phyloP scores from a whole-genome alignment of 495 filamentous ascomycete species.

The Hypoxylon intermedium region DNA sequence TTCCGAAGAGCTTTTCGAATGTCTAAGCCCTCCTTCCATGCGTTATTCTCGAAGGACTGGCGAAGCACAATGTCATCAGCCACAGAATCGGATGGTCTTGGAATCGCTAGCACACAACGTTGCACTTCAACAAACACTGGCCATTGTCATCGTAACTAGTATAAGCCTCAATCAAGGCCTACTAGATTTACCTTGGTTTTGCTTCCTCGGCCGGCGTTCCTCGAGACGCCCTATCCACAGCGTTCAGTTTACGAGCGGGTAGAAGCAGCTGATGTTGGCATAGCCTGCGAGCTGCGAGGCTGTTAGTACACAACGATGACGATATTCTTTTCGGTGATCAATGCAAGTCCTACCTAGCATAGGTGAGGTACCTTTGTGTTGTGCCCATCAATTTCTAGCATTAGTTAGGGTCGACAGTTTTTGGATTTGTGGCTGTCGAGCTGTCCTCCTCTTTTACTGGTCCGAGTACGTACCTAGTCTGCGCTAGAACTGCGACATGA shows the following conservation, averaged over 20 bases:
- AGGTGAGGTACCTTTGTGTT: not conserved
- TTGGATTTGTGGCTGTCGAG: not conserved
- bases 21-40: conserved; percentile 40
- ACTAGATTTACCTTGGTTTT: conserved; percentile 7
- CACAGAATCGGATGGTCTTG: not conserved
- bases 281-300: not conserved
- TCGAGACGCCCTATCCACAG: too few relatives aligned
- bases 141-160: too few relatives aligned
- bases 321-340: not conserved
- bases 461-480: conserved; percentile 32
- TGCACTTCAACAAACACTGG: too few relatives aligned
- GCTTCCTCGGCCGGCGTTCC: too few relatives aligned
- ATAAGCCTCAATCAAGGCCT: conserved; percentile 3
- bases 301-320: not conserved
- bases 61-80: conserved; percentile 11
- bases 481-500: conserved; percentile 23
- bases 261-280: not conserved
- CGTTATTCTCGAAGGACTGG: conserved; percentile 37
- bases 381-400: conserved; percentile 12
- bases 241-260: not conserved
- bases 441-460: conserved; percentile 20
- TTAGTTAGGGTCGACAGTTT: too few relatives aligned
- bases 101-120: too few relatives aligned
- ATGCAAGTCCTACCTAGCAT: too few relatives aligned
- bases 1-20: conserved; percentile 13